Evolutionary conservation across 2,329 filamentous ascomycete species (phyloP).

Genomic region (Alternaria rosae): DNA sequence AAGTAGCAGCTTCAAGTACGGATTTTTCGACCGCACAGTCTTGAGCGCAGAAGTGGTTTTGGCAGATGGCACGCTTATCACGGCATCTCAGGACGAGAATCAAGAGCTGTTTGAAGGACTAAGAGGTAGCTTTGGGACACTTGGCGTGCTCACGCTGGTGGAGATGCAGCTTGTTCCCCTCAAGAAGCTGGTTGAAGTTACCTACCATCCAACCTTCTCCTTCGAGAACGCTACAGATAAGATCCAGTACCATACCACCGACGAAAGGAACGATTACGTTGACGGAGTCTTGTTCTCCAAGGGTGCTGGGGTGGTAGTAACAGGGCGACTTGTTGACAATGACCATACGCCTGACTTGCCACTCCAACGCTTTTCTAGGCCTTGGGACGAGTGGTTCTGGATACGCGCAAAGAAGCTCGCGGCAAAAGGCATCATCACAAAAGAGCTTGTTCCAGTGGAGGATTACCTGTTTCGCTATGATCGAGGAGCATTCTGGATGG

Average conservation of each 20-base stretch:
- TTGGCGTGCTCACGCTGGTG: conserved; percentile 67
- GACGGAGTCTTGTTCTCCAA: conserved; percentile 71
- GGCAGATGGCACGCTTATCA: conserved; percentile 62
- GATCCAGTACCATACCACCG: conserved; percentile 56
- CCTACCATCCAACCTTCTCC: conserved; percentile 64
- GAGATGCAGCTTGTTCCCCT: conserved; percentile 64
- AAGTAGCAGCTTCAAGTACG: conserved; percentile 71
- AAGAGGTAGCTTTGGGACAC: conserved; percentile 65
- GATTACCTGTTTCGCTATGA: conserved; percentile 70
- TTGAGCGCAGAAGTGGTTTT: conserved; percentile 70
- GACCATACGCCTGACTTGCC: conserved; percentile 32
- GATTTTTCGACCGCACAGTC: conserved; percentile 71
- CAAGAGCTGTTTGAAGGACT: conserved; percentile 66
- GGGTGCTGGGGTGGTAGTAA: conserved; percentile 64
- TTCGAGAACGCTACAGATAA: conserved; percentile 59
- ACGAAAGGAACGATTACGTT: conserved; percentile 66
- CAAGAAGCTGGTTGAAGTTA: conserved; percentile 65
- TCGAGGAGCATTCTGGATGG: conserved; percentile 70
- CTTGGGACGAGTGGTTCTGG: conserved; percentile 76
- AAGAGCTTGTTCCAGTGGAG: conserved; percentile 56
- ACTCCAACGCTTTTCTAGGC: conserved; percentile 59
- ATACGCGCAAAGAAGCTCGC: conserved; percentile 60
- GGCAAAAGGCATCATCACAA: conserved; percentile 14
- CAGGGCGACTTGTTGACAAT: conserved; percentile 63
- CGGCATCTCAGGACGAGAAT: conserved; percentile 56